Evolutionary conservation across 331 rosid species (phyloP).

Genomic region (Saraca asoca): DNA sequence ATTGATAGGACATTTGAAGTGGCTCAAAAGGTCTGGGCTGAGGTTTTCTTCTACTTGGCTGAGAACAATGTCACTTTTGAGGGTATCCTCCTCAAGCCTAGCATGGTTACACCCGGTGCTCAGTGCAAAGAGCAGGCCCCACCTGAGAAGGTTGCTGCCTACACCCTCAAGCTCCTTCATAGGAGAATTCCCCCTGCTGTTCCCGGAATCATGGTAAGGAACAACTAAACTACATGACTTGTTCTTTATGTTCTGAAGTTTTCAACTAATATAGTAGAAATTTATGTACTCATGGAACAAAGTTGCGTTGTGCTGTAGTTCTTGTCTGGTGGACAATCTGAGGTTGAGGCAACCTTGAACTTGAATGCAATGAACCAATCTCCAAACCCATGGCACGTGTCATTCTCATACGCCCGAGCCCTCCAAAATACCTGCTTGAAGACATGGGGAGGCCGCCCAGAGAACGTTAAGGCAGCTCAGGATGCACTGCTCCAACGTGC

Average conservation of each 20-base stretch:
- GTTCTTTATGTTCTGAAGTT: no score
- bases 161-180: slow-evolving; percentile 81
- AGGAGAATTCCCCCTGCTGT: slow-evolving; percentile 85
- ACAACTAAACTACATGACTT: background rate
- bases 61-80: slow-evolving; percentile 78
- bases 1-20: slow-evolving; percentile 88
- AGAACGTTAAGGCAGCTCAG: slow-evolving; percentile 87
- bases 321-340: slow-evolving; percentile 98
- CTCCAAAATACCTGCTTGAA: slow-evolving; percentile 92
- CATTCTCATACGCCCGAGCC: slow-evolving; percentile 97
- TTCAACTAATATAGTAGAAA: background rate
- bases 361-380: slow-evolving; percentile 86
- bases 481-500: slow-evolving; percentile 73
- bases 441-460: slow-evolving; percentile 90
- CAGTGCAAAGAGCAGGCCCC: slow-evolving; percentile 72
- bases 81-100: slow-evolving; percentile 92
- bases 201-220: slow-evolving; percentile 83
- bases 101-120: slow-evolving; percentile 96
- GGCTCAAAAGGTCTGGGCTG: slow-evolving; percentile 85
- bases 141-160: slow-evolving; percentile 66
- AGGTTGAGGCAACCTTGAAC: slow-evolving; percentile 93
- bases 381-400: slow-evolving; percentile 95
- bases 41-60: slow-evolving; percentile 86
- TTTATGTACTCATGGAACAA: slow-evolving; percentile 5
- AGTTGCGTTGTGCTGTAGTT: slow-evolving; percentile 55